A percentile compares a stretch with the other conserved stretches of the same genome.
Conservation (phyloP, 192 early-diverging fungal genomes). For the Dissophora ornata region DNA sequence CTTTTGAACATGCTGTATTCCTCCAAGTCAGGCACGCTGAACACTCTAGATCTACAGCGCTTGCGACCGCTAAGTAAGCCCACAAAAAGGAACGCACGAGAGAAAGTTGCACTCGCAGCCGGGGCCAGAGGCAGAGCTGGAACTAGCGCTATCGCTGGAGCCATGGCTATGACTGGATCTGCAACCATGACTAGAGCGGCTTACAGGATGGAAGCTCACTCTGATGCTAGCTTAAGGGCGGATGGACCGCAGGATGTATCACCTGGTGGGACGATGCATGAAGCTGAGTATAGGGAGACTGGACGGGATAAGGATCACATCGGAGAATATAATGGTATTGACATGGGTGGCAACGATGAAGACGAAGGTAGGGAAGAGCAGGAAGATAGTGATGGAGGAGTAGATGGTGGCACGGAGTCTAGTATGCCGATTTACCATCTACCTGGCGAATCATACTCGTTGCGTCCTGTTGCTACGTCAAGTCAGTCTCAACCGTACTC, state of each 20-base stretch:
- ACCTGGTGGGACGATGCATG: too few relatives aligned
- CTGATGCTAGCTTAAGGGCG: too few relatives aligned
- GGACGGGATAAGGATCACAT: not conserved
- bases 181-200: too few relatives aligned
- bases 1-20: conserved; percentile 23
- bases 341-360: not conserved
- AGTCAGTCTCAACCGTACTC: too few relatives aligned
- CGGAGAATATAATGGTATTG: not conserved
- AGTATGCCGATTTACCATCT: not conserved
- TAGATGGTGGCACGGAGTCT: not conserved
- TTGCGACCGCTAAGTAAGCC: not conserved
- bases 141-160: too few relatives aligned
- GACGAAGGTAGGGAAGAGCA: conserved; percentile 7
- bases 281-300: too few relatives aligned
- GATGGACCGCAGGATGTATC: too few relatives aligned
- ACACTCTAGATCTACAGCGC: conserved; percentile 14
- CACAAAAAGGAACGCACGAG: too few relatives aligned
- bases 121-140: too few relatives aligned
- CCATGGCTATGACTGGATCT: too few relatives aligned
- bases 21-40: conserved; percentile 1
- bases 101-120: too few relatives aligned
- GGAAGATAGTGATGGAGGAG: not conserved
- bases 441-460: conserved; percentile 5
- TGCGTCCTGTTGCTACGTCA: not conserved
- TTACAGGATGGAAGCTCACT: too few relatives aligned